These are phyloP conservation scores for Trichoderma lentiforme DNA, from an alignment of 2,329 filamentous ascomycete genomes.

Conservation along the genomic window DNA sequence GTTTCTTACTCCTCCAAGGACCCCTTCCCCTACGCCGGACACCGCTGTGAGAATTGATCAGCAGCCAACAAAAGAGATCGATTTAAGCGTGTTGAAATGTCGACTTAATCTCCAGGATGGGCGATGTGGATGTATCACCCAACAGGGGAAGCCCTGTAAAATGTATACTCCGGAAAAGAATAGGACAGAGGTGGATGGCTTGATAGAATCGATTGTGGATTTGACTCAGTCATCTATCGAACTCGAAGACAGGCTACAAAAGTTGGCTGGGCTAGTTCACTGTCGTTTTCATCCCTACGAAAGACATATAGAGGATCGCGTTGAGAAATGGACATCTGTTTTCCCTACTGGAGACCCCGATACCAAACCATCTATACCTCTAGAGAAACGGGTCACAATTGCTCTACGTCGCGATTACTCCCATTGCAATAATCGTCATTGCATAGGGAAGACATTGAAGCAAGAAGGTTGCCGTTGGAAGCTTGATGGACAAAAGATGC, in stretches of 20 bases:
- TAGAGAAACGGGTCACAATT: not conserved
- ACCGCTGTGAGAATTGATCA: not conserved
- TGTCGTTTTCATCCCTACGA: not conserved
- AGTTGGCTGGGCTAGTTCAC: not conserved
- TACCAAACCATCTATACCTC: not conserved
- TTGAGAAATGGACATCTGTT: not conserved
- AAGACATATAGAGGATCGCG: not conserved
- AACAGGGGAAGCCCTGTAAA: not conserved
- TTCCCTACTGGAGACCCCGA: not conserved
- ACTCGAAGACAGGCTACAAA: not conserved
- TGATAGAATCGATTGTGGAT: not conserved
- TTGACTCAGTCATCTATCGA: not conserved
- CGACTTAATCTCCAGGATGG: not conserved
- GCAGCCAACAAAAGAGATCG: not conserved
- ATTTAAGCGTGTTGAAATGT: not conserved
- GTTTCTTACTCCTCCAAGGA: not conserved
- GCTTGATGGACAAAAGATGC: not conserved
- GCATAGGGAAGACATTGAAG: not conserved
- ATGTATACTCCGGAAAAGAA: not conserved
- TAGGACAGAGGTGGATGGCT: not conserved
- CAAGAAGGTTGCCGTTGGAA: not conserved
- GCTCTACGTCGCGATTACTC: not conserved
- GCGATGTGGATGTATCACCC: not conserved
- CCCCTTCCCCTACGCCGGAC: not conserved
- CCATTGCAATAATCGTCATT: not conserved